Base-by-base conservation (phyloP, 179 eudicot species). In the Spinacia oleracea region DNA sequence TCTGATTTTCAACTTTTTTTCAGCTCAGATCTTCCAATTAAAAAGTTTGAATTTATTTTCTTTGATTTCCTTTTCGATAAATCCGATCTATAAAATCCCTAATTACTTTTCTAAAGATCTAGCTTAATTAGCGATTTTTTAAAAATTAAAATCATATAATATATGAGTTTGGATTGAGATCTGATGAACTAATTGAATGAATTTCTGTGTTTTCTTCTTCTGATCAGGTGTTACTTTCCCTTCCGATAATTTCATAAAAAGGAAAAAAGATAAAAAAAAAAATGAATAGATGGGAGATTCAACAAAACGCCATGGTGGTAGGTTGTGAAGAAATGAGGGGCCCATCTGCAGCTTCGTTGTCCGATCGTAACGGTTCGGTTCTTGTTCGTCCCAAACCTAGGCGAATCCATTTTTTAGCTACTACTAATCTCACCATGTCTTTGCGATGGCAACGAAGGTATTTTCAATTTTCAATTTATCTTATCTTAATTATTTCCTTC, bases 311-410 rank as follows among this genome's bases (percentile, higher is more conserved):
- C 73, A 32, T 80, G 82, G 81, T 77, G 80, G 78, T 78, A 45
- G 79, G 81, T 48, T 77, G 85, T 73, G 87, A 88, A 75, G 89
- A 85, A 79, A 72, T 80, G 59, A 67, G 79, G 66, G 85, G 82
- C 34, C 79, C 82, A 15, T 72, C 66, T 43, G 53, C 77, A 5
- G 77, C 78, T 40, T 25, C 84, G 20, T 67, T 73, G 7, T 81
- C 84, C 34, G 87, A 80, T 73, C 80, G 68, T 64, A 83, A 63
- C 48, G 87, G 83, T 31, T 72, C 87, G 16, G 86, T 89, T 50
- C 23, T 71, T 48, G 80, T 89, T 78, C 85, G 86, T 81, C 91
- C 92, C 5, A 87, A 84, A 75, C 92, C 92, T 43, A 75, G 84
- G 27, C 82, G 90, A 42, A 79, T 87, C 38, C 85, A 86, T 66